Evolutionary conservation across 352 stramenopile genomes (phyloP).

Genomic region (Chrysophaeum taylorii): DNA sequence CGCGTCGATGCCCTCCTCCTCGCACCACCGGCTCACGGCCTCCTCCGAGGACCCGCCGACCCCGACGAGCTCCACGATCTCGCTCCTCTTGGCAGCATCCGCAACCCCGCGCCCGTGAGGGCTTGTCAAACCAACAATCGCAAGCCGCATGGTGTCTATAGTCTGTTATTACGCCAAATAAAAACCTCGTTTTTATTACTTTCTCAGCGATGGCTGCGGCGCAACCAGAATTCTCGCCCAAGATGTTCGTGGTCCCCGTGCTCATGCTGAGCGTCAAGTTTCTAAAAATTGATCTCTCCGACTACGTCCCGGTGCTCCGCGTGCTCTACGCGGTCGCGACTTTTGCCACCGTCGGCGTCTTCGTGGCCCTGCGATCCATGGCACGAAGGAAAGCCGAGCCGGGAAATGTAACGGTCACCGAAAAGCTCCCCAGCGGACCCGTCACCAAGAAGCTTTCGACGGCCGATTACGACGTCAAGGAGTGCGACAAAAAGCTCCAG

Average conservation of each 20-base stretch:
- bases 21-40: no score
- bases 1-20: no score
- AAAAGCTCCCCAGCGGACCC: background rate
- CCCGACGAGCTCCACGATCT: no score
- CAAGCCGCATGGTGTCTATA: no score
- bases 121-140: no score
- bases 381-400: background rate
- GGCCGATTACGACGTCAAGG: background rate
- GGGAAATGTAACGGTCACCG: background rate
- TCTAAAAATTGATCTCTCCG: background rate
- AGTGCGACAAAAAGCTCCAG: background rate
- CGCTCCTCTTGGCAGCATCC: no score
- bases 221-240: no score
- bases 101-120: no score
- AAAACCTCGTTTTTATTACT: no score
- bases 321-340: background rate
- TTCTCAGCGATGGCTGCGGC: no score
- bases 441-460: background rate
- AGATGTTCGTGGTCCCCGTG: background rate
- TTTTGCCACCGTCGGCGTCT: background rate
- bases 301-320: background rate
- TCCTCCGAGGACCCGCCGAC: no score
- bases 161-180: no score
- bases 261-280: background rate
- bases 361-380: background rate